Evolutionary conservation across 2,329 filamentous ascomycete species (phyloP), one percentile per base, ranked within the genome.

Genomic region (Fusarium tupiense): DNA sequence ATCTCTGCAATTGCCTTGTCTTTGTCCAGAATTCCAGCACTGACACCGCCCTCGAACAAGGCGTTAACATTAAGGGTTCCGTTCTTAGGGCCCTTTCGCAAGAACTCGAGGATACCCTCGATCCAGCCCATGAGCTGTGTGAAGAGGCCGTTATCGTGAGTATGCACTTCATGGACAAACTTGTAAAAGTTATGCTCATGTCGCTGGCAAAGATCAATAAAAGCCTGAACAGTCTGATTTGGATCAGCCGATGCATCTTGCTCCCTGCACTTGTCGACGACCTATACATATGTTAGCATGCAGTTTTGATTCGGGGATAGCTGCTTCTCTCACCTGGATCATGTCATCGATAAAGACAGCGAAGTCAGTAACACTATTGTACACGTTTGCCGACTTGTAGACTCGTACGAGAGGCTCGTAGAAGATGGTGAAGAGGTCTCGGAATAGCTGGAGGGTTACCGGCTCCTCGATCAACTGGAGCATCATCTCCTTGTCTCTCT

Each of bases 161-260:
- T 91, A 80, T 99, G 96, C 2, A 99, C 96, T 84, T 99, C 96
- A 82, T 99, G 96, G 8, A 99, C 93, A 82, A 99, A 99, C 82
- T 98, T 98, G 88, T 98, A 99, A 81, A 99, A 96, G 84, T 97
- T 97, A 81, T 97, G 91, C 83, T 99, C 94, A 82, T 99, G 96
- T 49, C 96, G 91, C 75, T 94, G 93, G 82, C 96, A 99, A 29
- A 99, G 89, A 80, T 99, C 96, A 79, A 99, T 99, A 80, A 99
- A 99, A 22, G 95, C 93, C 82, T 99, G 96, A 3, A 99, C 96
- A 0, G 96, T 99, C 85, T 98, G 95, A 82, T 99, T 99, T 9
- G 96, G 96, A 81, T 99, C 96, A 3, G 96, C 95, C 5, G 94
- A 95, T 52, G 96, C 93, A 81, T 98, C 96, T 78, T 92, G 89